Percentiles rank a stretch among this genome's conserved stretches.
phyloP scores from a whole-genome alignment of 352 stramenopile genomes.

The Phytopythium cucurbitacearum region DNA sequence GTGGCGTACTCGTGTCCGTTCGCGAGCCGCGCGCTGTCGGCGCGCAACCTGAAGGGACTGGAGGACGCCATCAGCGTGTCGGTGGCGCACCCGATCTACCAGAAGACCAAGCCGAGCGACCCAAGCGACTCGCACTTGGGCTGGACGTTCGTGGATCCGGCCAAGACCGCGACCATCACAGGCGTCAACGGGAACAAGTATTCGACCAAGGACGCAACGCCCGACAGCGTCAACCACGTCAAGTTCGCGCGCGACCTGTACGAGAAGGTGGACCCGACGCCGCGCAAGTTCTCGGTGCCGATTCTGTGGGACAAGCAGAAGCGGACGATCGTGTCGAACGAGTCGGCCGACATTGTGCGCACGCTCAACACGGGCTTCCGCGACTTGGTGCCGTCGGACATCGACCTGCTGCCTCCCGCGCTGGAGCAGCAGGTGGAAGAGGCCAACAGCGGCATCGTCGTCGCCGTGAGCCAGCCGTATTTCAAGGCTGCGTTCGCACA shows the following conservation, averaged over 20 bases:
- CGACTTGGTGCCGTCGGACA: constrained; percentile 13
- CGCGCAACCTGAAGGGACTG: constrained; percentile 88
- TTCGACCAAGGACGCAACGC: constrained; percentile 12
- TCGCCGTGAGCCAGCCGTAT: constrained; percentile 38
- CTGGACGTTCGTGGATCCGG: constrained; percentile 19
- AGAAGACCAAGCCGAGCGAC: constrained; percentile 37
- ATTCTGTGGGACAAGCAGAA: constrained; percentile 69
- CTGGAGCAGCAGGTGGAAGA: constrained; percentile 46
- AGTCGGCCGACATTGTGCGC: constrained; percentile 65
- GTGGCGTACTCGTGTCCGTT: constrained; percentile 89
- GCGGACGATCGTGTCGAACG: constrained; percentile 69
- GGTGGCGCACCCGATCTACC: constrained; percentile 58
- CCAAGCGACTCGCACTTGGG: constrained; percentile 21
- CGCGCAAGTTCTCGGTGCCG: constrained; percentile 39
- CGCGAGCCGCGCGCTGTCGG: constrained; percentile 53
- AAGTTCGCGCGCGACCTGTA: constrained; percentile 34
- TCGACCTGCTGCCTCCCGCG: constrained; percentile 38
- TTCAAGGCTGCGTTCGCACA: constrained; percentile 64
- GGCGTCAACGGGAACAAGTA: constrained; percentile 13
- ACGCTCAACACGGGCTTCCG: constrained; percentile 53
- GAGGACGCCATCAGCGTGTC: constrained; percentile 89
- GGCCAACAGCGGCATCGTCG: constrained; percentile 61
- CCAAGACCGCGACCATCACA: constrained; percentile 1
- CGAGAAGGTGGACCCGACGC: constrained; percentile 17
- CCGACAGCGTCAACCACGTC: constrained; percentile 19